A percentile compares a stretch with the other conserved stretches of the same genome.
phyloP scores from a whole-genome alignment of 1,139 yeast genomes.

The Taphrina communis region DNA sequence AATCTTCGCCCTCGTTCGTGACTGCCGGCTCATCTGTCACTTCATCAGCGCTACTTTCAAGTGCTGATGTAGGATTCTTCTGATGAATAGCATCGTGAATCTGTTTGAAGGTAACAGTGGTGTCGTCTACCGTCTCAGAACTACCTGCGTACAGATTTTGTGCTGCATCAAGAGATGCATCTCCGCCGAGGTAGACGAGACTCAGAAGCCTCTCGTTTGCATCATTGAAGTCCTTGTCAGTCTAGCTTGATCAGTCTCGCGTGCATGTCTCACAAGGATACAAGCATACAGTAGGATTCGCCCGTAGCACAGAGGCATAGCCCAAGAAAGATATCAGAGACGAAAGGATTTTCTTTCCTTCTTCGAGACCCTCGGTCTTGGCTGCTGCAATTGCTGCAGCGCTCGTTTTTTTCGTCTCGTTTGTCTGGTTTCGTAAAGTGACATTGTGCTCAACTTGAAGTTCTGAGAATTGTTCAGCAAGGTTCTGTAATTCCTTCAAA shows the following conservation, averaged over 20 bases:
- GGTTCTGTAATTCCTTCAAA: slow-evolving; percentile 51
- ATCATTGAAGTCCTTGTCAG: slow-evolving; percentile 44
- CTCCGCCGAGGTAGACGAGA: slow-evolving; percentile 51
- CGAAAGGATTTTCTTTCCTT: slow-evolving; percentile 48
- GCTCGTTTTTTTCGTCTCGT: slow-evolving; percentile 3
- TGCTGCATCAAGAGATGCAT: slow-evolving; percentile 50
- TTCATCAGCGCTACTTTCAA: not conserved
- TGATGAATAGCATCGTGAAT: slow-evolving; percentile 42
- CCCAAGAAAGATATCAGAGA: slow-evolving; percentile 51
- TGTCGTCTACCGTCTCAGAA: slow-evolving; percentile 48
- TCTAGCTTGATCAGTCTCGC: slow-evolving; percentile 33
- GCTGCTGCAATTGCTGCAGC: slow-evolving; percentile 38
- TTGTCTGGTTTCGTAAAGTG: slow-evolving; percentile 34
- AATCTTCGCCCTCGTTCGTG: not conserved
- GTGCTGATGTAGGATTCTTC: not conserved
- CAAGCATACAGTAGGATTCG: slow-evolving; percentile 48
- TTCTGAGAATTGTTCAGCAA: slow-evolving; percentile 48
- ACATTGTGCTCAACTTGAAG: slow-evolving; percentile 45
- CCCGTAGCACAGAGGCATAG: slow-evolving; percentile 49
- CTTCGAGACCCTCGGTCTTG: slow-evolving; percentile 36
- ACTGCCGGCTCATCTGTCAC: slow-evolving; percentile 15
- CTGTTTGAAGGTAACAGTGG: slow-evolving; percentile 47
- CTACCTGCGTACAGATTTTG: slow-evolving; percentile 49
- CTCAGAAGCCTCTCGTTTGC: slow-evolving; percentile 52
- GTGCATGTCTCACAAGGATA: not conserved